These are phyloP conservation scores for Symmetrospora coprosmae DNA, from an alignment of 768 basidiomycete genomes.

Conservation along the genomic window DNA sequence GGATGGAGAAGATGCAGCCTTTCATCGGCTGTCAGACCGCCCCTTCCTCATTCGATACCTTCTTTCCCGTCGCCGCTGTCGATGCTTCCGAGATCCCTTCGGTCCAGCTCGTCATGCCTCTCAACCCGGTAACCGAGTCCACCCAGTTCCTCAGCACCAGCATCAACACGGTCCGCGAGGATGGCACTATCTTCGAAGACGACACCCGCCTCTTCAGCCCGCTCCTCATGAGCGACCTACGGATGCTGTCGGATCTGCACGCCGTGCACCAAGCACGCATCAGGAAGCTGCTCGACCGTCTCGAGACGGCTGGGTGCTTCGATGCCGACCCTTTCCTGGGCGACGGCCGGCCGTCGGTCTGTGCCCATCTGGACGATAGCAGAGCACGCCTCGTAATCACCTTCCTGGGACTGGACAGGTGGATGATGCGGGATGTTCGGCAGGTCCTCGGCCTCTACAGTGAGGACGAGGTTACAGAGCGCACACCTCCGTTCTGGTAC, in stretches of 20 bases:
- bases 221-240: constrained; percentile 16
- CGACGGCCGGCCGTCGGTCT: not conserved
- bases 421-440: constrained; percentile 2
- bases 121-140: constrained; percentile 5
- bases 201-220: constrained; percentile 7
- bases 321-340: not conserved
- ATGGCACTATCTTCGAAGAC: no score
- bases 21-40: not conserved
- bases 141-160: not conserved
- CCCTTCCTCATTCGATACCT: not conserved
- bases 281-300: not conserved
- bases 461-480: no score
- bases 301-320: constrained; percentile 11
- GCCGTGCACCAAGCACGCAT: constrained; percentile 7
- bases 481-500: constrained; percentile 3
- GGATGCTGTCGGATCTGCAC: constrained; percentile 2
- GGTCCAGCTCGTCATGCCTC: constrained; percentile 9
- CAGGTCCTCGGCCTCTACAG: constrained; percentile 16
- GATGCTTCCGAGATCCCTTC: not conserved
- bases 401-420: not conserved
- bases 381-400: not conserved
- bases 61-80: not conserved
- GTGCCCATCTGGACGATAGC: constrained; percentile 1
- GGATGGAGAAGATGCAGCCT: not conserved
- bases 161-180: not conserved